Conservation (phyloP, 1,139 yeast genomes). For the Torulaspora pretoriensis region DNA sequence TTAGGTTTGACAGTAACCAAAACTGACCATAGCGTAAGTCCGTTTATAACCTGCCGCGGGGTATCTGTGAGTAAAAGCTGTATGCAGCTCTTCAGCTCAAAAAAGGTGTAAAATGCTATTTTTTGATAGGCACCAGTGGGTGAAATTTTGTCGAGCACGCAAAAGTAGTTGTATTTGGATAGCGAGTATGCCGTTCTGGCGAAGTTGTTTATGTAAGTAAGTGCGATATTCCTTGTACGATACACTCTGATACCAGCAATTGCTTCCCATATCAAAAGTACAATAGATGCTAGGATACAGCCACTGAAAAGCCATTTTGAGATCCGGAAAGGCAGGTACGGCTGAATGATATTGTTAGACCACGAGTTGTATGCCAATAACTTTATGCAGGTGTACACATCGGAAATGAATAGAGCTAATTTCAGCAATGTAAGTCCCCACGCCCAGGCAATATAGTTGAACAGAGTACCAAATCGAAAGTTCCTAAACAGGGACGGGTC, state of each 20-base stretch:
- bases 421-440: constrained; percentile 49
- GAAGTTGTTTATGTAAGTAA: constrained; percentile 63
- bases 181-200: constrained; percentile 58
- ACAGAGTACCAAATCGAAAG: constrained; percentile 48
- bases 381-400: constrained; percentile 74
- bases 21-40: constrained; percentile 61
- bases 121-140: constrained; percentile 61
- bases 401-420: constrained; percentile 60
- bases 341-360: constrained; percentile 53
- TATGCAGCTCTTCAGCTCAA: constrained; percentile 62
- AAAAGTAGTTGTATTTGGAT: constrained; percentile 58
- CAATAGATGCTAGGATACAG: constrained; percentile 73
- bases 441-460: constrained; percentile 51
- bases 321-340: constrained; percentile 56
- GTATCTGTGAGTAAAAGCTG: constrained; percentile 70
- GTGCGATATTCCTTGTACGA: constrained; percentile 60
- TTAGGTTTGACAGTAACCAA: constrained; percentile 38
- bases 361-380: constrained; percentile 73
- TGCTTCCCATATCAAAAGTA: constrained; percentile 55
- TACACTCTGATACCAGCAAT: constrained; percentile 57
- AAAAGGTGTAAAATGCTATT: constrained; percentile 62
- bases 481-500: constrained; percentile 52
- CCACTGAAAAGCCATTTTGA: constrained; percentile 82
- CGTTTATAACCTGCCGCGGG: constrained; percentile 85
- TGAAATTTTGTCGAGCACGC: constrained; percentile 67